Base-by-base conservation (phyloP, 495 filamentous ascomycete genomes). In the Viridothelium virens region DNA sequence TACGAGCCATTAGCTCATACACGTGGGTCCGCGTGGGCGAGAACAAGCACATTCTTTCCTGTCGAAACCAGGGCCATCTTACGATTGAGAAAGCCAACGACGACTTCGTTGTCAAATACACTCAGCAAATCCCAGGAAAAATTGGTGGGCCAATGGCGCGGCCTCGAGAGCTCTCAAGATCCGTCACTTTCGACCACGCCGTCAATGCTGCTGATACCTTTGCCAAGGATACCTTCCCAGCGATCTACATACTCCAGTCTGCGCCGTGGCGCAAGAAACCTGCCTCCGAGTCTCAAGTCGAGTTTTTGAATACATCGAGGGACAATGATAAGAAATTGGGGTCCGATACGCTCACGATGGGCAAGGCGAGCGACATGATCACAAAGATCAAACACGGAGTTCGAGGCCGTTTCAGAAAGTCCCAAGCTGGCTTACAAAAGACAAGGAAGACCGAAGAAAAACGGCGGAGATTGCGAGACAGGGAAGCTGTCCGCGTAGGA, bases 301-400 rank as follows among this genome's bases (percentile, higher is more conserved):
- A 78, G 2, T 83, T 92, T 41, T 73, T 98, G 37, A 95, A 95
- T 69, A 87, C 83, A 68, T 70, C 88, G 4, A 77, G 85, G 3
- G 76, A 79, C 1, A 76, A 81, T 10, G 73, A 84, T 1, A 80
- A 86, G n/a, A 77, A 80, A 61, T 72, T 94, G 18, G 79, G 68
- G n/a, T 47, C 75, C 0, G 73, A 72, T 1, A 80, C 84, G 38
- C 66, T 96, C 50, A 95, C 85, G 3, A 91, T 91, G 64, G 94
- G 94, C 1, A 83, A 85, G 70, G 95, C 94, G 39, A 82, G 82
- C 25, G 94, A 98, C 77, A 91, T 96, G 84, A 96, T 97, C 67
- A 95, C 89, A 1, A 96, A 96, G 73, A 70, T 96, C 66, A 91
- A 87, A 70, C 87, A 90, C 73, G 94, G 94, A 0, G 90, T 89